Conservation (phyloP, 2,329 filamentous ascomycete genomes). For the Botrytis medusae region DNA sequence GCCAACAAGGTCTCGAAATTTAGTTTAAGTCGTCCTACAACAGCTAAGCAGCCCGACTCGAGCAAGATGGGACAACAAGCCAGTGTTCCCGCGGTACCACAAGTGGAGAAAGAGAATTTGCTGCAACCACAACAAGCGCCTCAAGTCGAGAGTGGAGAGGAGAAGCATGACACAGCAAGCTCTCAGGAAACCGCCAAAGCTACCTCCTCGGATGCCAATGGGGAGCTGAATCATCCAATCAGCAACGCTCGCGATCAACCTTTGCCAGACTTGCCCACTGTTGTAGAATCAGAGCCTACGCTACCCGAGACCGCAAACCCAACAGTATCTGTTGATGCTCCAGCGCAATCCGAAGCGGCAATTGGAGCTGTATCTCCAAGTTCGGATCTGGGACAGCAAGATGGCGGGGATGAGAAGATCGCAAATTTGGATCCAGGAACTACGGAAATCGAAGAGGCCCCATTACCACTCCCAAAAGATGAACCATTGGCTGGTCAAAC, state of each 20-base stretch:
- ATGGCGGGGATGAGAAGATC: slow-evolving; percentile 34
- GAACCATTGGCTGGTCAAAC: slow-evolving; percentile 29
- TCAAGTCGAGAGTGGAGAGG: slow-evolving; percentile 26
- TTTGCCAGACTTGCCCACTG: slow-evolving; percentile 38
- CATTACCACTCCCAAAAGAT: slow-evolving; percentile 30
- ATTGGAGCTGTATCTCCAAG: neutral
- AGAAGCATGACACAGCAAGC: slow-evolving; percentile 23
- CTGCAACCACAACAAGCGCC: slow-evolving; percentile 27
- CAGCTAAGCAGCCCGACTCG: slow-evolving; percentile 38
- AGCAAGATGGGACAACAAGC: slow-evolving; percentile 26
- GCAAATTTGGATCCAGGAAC: slow-evolving; percentile 31
- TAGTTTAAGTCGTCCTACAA: slow-evolving; percentile 38
- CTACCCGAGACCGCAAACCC: slow-evolving; percentile 30
- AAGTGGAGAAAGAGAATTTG: slow-evolving; percentile 36
- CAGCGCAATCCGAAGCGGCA: slow-evolving; percentile 11
- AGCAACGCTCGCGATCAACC: slow-evolving; percentile 35
- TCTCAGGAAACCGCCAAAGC: slow-evolving; percentile 21
- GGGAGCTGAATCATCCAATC: slow-evolving; percentile 26
- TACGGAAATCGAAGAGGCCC: slow-evolving; percentile 31
- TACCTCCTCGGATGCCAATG: slow-evolving; percentile 28
- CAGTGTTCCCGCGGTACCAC: slow-evolving; percentile 23
- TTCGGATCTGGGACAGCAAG: slow-evolving; percentile 26
- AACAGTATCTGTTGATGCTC: slow-evolving; percentile 24
- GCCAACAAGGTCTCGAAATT: slow-evolving; percentile 47
- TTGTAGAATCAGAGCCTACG: slow-evolving; percentile 33